Percentiles rank a stretch among this genome's conserved stretches.
These are phyloP conservation scores for Hypoxylon sp. DNA, from an alignment of 2,329 filamentous ascomycete species.

Conservation along the genomic window DNA sequence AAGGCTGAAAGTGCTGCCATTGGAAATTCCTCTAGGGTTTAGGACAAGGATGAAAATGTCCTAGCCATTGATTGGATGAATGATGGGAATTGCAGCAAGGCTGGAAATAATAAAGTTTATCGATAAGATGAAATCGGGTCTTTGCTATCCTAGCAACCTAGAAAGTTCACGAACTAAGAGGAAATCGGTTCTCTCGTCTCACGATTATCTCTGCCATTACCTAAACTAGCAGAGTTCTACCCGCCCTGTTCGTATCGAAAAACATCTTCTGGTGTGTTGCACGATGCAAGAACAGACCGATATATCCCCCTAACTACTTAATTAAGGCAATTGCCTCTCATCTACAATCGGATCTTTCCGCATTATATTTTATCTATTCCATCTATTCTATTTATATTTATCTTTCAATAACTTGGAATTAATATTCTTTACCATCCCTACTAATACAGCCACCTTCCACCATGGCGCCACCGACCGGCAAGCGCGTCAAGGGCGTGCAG, in stretches of 20 bases:
- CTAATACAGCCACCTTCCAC: conserved; percentile 19
- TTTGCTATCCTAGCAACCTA: conserved; percentile 4
- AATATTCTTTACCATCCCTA: not conserved
- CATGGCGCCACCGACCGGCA: conserved; percentile 74
- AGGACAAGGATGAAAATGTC: not conserved
- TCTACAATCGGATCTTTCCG: not conserved
- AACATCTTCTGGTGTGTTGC: not conserved
- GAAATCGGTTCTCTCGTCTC: not conserved
- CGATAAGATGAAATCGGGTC: conserved; percentile 7
- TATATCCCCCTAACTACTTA: not conserved
- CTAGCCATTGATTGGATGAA: conserved; percentile 1
- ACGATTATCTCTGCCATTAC: not conserved
- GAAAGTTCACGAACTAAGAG: conserved; percentile 16
- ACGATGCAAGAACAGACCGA: not conserved
- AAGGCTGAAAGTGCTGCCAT: conserved; percentile 37
- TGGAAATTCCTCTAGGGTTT: conserved; percentile 16
- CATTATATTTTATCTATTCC: not conserved
- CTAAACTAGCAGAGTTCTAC: not conserved
- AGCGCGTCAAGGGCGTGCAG: conserved; percentile 76
- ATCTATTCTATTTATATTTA: not conserved
- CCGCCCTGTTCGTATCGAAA: not conserved
- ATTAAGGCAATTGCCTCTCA: not conserved
- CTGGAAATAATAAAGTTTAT: conserved; percentile 7
- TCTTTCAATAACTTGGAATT: not conserved
- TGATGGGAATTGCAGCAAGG: conserved; percentile 5